Conservation (phyloP, 2,329 filamentous ascomycete species). For the Apiospora arundinis region DNA sequence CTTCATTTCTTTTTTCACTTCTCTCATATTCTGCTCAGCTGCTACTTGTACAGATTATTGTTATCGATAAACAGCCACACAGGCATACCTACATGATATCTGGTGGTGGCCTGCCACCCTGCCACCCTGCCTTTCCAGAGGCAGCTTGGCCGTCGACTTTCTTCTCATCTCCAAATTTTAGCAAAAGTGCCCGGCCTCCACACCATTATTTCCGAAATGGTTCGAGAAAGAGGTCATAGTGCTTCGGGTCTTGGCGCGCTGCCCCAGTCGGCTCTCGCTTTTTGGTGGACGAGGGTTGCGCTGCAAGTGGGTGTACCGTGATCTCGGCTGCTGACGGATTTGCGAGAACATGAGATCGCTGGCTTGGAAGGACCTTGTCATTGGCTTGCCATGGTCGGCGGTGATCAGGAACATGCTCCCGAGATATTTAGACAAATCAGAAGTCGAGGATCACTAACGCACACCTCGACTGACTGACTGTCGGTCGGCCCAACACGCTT, state of each 20-base stretch:
- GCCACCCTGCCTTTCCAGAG: not conserved
- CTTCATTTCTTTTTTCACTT: not conserved
- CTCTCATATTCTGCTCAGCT: no score
- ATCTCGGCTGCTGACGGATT: slow-evolving; percentile 18
- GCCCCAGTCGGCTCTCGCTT: not conserved
- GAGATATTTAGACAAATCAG: slow-evolving; percentile 1
- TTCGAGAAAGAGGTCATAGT: slow-evolving; percentile 17
- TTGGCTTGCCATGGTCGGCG: not conserved
- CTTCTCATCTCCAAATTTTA: not conserved
- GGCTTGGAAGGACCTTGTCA: not conserved
- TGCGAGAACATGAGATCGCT: slow-evolving; percentile 12
- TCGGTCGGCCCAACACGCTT: not conserved
- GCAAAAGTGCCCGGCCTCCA: not conserved
- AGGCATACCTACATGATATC: not conserved
- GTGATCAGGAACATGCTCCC: not conserved
- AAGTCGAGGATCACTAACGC: not conserved
- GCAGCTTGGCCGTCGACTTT: no score
- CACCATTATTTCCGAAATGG: slow-evolving; percentile 18
- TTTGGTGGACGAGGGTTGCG: slow-evolving; percentile 12
- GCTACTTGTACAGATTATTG: no score
- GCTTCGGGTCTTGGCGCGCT: not conserved
- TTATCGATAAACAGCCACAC: no score
- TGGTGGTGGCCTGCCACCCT: not conserved
- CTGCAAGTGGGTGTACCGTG: not conserved
- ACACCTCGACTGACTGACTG: no score